Base-by-base conservation (phyloP, 2,329 filamentous ascomycete species). In the Arthrocladium fulminans region DNA sequence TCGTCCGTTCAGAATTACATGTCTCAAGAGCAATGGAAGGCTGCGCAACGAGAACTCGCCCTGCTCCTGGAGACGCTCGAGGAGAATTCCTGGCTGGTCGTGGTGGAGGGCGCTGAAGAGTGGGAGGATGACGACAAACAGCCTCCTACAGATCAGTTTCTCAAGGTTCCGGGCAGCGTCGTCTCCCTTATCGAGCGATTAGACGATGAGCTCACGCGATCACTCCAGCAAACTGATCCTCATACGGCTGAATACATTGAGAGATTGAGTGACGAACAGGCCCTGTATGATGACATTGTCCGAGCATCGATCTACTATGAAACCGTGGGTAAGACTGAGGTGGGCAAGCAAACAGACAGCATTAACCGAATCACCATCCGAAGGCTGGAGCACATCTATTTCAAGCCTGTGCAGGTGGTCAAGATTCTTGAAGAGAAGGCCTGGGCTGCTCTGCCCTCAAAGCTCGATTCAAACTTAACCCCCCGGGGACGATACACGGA, bases 161-260 rank as follows among this genome's bases (percentile, higher is more conserved):
- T 90, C 64, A 86, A 95, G 76, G 89, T 98, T 50, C 87, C 92
- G 17, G 94, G 92, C 63, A 96, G 88, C 73, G 75, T 97, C 52
- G 87, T 96, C 39, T 97, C 92, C 0, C 94, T 90, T 63, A 81
- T 94, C 25, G 92, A 98, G 76, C 80, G 92, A 63, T 79, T 98
- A 17, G 92, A 98, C 62, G 92, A 98, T 63, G 94, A 98, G 73
- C 86, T 98, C 55, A 94, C 87, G 53, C 84, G 92, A 60, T 96
- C 92, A n/a, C 77, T 98, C 45, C 92, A 98, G 70, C 86, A 84
- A 69, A 96, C 98, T 63, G 92, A 98, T 66, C 94, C 92, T 49
- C 92, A 98, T 71, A 98, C 92, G 34, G 92, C 92, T 24, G 92
- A 98, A 72, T 98, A 98, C 65, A 95, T 98, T 54, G 92, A 98